Conservation (phyloP, 208 protist genomes). For the Acanthamoeba quina region DNA sequence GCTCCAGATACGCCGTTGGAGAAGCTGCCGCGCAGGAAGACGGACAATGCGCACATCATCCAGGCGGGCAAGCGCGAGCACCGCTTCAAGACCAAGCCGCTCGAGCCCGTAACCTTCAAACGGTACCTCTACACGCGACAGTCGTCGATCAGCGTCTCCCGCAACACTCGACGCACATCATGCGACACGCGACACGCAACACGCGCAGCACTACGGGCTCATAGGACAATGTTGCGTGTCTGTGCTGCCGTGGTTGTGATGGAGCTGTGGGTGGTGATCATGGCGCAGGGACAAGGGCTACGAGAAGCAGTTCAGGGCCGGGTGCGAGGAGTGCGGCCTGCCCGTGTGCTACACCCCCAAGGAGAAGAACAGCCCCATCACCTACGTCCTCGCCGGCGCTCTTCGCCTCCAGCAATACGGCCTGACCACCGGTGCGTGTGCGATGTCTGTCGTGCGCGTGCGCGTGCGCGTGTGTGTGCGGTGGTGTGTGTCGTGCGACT, state of each 20-base stretch:
- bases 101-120: slow-evolving; percentile 36
- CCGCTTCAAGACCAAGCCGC: slow-evolving; percentile 46
- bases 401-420: slow-evolving; percentile 62
- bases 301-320: slow-evolving; percentile 50
- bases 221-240: background rate
- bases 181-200: background rate
- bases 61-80: slow-evolving; percentile 10
- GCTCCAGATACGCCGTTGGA: slow-evolving; percentile 51
- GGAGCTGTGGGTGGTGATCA: background rate
- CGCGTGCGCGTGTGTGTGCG: background rate
- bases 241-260: background rate
- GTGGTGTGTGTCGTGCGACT: background rate
- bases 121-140: slow-evolving; percentile 16
- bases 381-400: slow-evolving; percentile 43
- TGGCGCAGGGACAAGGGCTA: slow-evolving; percentile 15
- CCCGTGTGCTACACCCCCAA: slow-evolving; percentile 56
- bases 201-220: background rate
- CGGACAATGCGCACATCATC: slow-evolving; percentile 40
- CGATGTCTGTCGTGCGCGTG: background rate
- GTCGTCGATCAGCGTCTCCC: too few relatives aligned
- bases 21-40: slow-evolving; percentile 21
- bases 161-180: background rate
- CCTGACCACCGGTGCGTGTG: background rate
- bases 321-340: slow-evolving; percentile 42
- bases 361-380: slow-evolving; percentile 37